phyloP scores from a whole-genome alignment of 768 basidiomycete genomes.

The Sistotremastrum niveocremeum region DNA sequence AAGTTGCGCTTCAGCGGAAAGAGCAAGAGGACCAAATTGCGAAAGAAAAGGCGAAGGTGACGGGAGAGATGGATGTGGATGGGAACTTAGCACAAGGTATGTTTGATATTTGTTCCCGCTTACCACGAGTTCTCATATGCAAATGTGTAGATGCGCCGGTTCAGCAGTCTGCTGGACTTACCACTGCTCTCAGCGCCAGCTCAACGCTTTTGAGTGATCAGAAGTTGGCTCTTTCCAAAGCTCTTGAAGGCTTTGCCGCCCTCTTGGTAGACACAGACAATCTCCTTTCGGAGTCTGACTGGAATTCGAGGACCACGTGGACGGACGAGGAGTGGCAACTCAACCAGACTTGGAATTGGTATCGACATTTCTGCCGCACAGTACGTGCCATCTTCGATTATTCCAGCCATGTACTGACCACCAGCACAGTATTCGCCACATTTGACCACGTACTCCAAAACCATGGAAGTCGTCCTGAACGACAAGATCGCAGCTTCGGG shows the following conservation, averaged over 20 bases:
- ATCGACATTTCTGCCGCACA: conserved; percentile 71
- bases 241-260: conserved; percentile 63
- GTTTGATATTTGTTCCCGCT: not conserved
- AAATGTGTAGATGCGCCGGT: conserved; percentile 28
- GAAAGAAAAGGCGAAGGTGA: conserved; percentile 48
- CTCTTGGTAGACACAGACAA: conserved; percentile 40
- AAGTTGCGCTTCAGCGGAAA: conserved; percentile 61
- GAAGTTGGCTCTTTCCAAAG: conserved; percentile 54
- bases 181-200: conserved; percentile 61
- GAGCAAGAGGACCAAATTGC: conserved; percentile 84
- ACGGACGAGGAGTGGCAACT: conserved; percentile 61
- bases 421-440: too few species aligned
- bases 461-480: too few species aligned
- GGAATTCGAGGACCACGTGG: conserved; percentile 63
- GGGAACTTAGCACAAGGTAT: conserved; percentile 33
- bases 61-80: conserved; percentile 62
- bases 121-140: conserved; percentile 9
- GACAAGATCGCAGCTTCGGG: too few species aligned
- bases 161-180: conserved; percentile 54
- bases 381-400: conserved; percentile 28
- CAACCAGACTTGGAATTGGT: conserved; percentile 90
- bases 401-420: too few species aligned
- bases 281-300: conserved; percentile 52
- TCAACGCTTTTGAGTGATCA: conserved; percentile 64
- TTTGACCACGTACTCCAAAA: too few species aligned